phyloP scores from a whole-genome alignment of 2,329 filamentous ascomycete genomes.

The Apiospora malaysiana region DNA sequence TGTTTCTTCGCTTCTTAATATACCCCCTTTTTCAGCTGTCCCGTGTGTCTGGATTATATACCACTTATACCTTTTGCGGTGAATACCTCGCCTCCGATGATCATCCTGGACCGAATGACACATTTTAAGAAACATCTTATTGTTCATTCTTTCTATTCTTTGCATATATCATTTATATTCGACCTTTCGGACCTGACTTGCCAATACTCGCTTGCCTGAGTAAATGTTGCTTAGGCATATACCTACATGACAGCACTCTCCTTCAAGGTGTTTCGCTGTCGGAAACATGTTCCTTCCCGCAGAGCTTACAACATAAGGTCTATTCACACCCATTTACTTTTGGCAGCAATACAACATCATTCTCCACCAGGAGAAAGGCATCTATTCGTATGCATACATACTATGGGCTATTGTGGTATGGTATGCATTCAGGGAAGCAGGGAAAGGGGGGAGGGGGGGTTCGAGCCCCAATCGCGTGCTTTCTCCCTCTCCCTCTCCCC shows the following conservation, averaged over 20 bases:
- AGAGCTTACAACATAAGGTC: not conserved
- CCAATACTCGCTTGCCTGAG: not conserved
- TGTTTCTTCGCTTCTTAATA: constrained; percentile 26
- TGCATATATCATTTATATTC: not conserved
- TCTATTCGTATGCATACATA: not conserved
- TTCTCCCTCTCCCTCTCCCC: too few relatives aligned
- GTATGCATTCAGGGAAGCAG: too few relatives aligned
- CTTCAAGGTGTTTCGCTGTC: not conserved
- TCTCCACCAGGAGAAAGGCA: not conserved
- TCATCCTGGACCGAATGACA: not conserved
- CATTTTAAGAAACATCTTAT: not conserved
- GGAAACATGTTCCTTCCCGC: not conserved
- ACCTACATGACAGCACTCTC: not conserved
- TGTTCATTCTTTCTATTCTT: not conserved
- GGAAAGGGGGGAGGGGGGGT: too few relatives aligned
- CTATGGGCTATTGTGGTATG: not conserved
- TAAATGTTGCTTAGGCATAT: not conserved
- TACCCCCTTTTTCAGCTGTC: constrained; percentile 22
- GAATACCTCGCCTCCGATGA: not conserved
- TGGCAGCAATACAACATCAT: not conserved
- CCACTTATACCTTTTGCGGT: not conserved
- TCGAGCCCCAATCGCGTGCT: too few relatives aligned
- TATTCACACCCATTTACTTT: not conserved
- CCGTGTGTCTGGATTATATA: not conserved
- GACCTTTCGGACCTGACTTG: not conserved